Percentiles rank a stretch among this genome's conserved stretches.
Conservation (phyloP, 371 early-diverging fungal genomes). For the Rhizomucor pusillus region DNA sequence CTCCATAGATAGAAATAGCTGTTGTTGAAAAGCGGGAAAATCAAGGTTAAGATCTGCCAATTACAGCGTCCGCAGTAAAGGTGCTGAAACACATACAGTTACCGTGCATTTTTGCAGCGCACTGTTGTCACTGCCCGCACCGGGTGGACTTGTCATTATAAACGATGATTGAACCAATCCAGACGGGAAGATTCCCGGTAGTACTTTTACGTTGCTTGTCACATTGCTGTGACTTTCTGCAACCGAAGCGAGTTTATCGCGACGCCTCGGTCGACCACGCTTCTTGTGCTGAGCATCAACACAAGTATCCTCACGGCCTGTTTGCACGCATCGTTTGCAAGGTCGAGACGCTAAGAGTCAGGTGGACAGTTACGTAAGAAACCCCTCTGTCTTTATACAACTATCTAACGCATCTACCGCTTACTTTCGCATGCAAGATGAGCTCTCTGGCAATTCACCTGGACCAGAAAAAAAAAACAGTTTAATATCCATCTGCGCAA, state of each 20-base stretch:
- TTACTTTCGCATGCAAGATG: constrained; percentile 53
- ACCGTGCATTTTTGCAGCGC: not conserved
- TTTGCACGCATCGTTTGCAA: constrained; percentile 69
- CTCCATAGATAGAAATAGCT: constrained; percentile 51
- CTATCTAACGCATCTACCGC: not conserved
- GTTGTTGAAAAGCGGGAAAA: not conserved
- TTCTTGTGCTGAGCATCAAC: constrained; percentile 80
- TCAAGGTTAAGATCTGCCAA: not conserved
- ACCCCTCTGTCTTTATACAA: not conserved
- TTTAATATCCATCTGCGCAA: not conserved
- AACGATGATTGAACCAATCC: not conserved
- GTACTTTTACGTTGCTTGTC: not conserved
- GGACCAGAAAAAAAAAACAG: constrained; percentile 4
- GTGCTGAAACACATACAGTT: not conserved
- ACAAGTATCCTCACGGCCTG: constrained; percentile 69
- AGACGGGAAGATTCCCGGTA: not conserved
- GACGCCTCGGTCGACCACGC: constrained; percentile 74
- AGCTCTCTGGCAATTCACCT: constrained; percentile 44
- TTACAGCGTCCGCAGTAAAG: not conserved
- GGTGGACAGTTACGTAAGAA: not conserved
- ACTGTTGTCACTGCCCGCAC: not conserved
- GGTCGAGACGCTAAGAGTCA: constrained; percentile 58
- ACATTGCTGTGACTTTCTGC: not conserved
- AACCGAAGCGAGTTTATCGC: constrained; percentile 35
- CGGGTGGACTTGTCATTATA: constrained; percentile 5